Evolutionary conservation across 495 filamentous ascomycete genomes (phyloP), one percentile per base, ranked within the genome.

Genomic region (Entonaema liquescens): DNA sequence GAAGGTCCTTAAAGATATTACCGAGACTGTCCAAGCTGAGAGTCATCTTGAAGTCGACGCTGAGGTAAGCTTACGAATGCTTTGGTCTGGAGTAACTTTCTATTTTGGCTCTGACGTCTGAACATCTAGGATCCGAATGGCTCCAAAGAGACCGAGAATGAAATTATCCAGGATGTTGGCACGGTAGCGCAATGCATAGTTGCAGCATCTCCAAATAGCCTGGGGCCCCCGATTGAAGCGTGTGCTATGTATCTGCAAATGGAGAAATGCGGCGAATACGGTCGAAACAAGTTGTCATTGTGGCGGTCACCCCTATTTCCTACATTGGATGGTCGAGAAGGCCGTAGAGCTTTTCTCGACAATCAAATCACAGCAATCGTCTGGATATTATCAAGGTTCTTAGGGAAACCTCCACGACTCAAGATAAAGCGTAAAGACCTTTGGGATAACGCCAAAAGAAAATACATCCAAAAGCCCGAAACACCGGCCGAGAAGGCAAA

Each of bases 291-390:
- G 7, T 31, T 65, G 19, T 60, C 67, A 4, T 12, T 73, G 0
- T 77, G 74, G 74, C 61, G 17, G 25, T 73, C 74, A 1, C 63
- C 69, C 5, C 63, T 69, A 1, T 57, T 77, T 6, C 74, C 74
- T 2, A 40, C 0, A 0, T 55, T 77, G 3, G 68, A 74, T 28
- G 59, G 67, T 7, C 13, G 49, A 15, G 54, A 70, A 0, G 72
- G 68, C 0, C 61, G 68, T n/a, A 68, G 44, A 21, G 74, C 62
- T 3, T 44, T 75, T 5, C 49, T 75, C 1, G 73, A 73, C 21
- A 74, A 67, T 36, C 73, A 75, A 33, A 35, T 75, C 9, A 77
- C 73, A 1, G 75, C 60, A 5, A 71, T 77, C 26, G 70, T 71
- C 17, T 77, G 72, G 72, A 64, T 77, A 5, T 26, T 75, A 9